A percentile compares a stretch with the other conserved stretches of the same genome.
These are phyloP conservation scores for Spathaspora passalidarum DNA, from an alignment of 805 yeast genomes.

Conservation along the genomic window DNA sequence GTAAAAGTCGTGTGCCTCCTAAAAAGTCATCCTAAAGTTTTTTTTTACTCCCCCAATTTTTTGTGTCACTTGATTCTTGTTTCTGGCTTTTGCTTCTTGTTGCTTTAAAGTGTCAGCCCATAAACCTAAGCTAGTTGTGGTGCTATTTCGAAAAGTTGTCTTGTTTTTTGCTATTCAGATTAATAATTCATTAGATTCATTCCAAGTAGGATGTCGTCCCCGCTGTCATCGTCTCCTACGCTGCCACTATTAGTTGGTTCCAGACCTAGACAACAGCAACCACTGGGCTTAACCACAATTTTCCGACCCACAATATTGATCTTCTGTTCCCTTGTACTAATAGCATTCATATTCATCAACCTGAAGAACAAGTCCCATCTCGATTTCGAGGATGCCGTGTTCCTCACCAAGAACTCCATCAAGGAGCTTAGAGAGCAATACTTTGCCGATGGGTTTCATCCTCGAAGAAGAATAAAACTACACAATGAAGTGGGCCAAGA, in stretches of 20 bases:
- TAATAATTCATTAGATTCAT: background rate
- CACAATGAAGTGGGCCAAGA: background rate
- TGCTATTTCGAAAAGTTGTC: no score
- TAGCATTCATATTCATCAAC: conserved; percentile 8
- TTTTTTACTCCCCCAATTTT: no score
- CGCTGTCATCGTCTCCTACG: no score
- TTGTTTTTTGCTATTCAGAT: background rate
- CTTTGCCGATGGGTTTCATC: conserved; percentile 2
- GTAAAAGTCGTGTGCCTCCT: background rate
- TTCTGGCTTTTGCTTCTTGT: background rate
- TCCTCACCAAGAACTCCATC: conserved; percentile 22
- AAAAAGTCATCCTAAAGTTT: background rate
- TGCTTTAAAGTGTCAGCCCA: background rate
- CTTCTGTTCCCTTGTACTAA: conserved; percentile 9
- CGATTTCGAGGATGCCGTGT: conserved; percentile 23
- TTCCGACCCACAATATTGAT: conserved; percentile 10
- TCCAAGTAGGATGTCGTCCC: background rate
- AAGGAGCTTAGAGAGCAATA: conserved; percentile 19
- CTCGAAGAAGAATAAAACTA: background rate
- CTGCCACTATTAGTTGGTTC: background rate
- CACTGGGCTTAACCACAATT: conserved; percentile 6
- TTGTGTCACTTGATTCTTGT: background rate
- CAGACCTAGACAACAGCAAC: background rate
- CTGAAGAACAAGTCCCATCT: conserved; percentile 6
- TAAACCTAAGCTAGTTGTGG: no score